Base-by-base conservation (phyloP, 1,139 yeast species). In the Candida anutae region DNA sequence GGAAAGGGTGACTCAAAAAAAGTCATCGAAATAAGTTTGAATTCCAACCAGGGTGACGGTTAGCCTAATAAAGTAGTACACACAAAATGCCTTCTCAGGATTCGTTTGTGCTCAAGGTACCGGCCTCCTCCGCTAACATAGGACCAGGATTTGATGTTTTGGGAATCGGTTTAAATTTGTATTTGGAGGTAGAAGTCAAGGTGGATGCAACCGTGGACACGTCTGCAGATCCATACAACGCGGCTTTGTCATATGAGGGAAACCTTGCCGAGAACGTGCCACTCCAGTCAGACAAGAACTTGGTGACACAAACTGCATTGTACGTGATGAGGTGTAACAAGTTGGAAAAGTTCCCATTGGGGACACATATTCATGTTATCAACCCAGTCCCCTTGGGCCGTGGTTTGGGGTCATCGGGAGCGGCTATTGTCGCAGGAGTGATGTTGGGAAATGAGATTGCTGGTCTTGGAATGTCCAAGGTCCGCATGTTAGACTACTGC, bases 81-180 rank as follows among this genome's bases (percentile, higher is more conserved):
- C n/a, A n/a, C n/a, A n/a, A n/a, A n/a, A n/a, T n/a, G n/a, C n/a
- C n/a, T n/a, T 17, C 19, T 10, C 8, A 17, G 10, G 10, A 17
- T 8, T 55, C 62, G 32, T 75, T 75, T 49, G 52, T 50, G 28
- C 74, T 88, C 45, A 75, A 72, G 33, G 95, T 90, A 11, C 98
- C 98, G 2, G 96, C 97, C 2, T 88, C 97, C 3, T 83, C 95
- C 27, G 98, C 98, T 46, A 90, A 90, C 50, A 88, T 90, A 30
- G 98, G 98, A 6, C 98, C 98, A 3, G 98, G 98, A 1, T 90
- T 88, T 50, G 98, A 90, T 55, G 98, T 90, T 5, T 64, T 90
- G 29, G 98, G 98, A 13, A 77, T 90, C 28, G 95, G 95, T 22
- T 69, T 90, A 40, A 68, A 80, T 35, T 60, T 87, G 26, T 85